These are phyloP conservation scores for Trichophaea hybrida DNA, from an alignment of 2,329 filamentous ascomycete species.

Conservation along the genomic window DNA sequence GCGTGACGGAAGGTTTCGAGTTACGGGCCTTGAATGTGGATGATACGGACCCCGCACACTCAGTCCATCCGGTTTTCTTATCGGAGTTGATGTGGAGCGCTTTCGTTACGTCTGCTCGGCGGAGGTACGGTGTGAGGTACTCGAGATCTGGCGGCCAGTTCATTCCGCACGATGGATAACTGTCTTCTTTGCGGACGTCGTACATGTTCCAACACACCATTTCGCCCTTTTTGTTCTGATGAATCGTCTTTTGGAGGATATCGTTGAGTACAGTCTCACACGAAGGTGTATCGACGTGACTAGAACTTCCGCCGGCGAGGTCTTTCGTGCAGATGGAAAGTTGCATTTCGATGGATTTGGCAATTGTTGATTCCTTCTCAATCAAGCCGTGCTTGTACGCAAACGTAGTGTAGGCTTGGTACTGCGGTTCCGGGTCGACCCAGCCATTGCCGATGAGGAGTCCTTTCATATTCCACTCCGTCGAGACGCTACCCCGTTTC, in stretches of 20 bases:
- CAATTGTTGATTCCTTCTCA: slow-evolving; percentile 47
- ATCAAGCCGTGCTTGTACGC: slow-evolving; percentile 65
- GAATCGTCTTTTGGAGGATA: slow-evolving; percentile 52
- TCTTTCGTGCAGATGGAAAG: slow-evolving; percentile 52
- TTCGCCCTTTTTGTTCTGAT: slow-evolving; percentile 39
- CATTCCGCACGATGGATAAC: slow-evolving; percentile 78
- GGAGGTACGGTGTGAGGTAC: slow-evolving; percentile 68
- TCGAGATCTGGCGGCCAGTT: slow-evolving; percentile 87
- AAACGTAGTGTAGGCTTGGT: slow-evolving; percentile 69
- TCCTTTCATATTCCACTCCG: slow-evolving; percentile 63
- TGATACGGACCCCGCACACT: slow-evolving; percentile 72
- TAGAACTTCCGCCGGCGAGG: slow-evolving; percentile 44
- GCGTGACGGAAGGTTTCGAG: slow-evolving; percentile 55
- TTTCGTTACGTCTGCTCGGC: slow-evolving; percentile 57
- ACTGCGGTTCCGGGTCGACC: slow-evolving; percentile 85
- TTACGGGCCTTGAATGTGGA: slow-evolving; percentile 53
- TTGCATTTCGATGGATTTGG: slow-evolving; percentile 52
- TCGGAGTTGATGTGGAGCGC: slow-evolving; percentile 72
- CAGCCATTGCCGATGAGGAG: slow-evolving; percentile 94
- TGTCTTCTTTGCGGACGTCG: slow-evolving; percentile 73
- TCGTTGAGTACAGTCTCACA: slow-evolving; percentile 68
- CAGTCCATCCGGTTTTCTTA: slow-evolving; percentile 77
- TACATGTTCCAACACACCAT: slow-evolving; percentile 84
- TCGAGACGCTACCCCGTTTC: slow-evolving; percentile 24
- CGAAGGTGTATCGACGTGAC: slow-evolving; percentile 48